These are phyloP conservation scores for Xerocomellus amylosporus DNA, from an alignment of 768 basidiomycete genomes.

Conservation along the genomic window DNA sequence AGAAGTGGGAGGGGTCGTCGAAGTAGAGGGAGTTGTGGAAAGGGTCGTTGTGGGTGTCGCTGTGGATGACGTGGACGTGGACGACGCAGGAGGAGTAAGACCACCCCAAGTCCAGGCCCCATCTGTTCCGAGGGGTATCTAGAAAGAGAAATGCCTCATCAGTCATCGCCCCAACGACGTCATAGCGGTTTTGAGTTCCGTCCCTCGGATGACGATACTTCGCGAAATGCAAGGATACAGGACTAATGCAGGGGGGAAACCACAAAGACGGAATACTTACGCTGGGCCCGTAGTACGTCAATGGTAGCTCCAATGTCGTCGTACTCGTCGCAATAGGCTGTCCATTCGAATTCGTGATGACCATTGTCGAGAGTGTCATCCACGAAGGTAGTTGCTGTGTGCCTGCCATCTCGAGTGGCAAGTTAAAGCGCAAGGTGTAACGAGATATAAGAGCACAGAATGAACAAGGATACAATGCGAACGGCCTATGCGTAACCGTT, in stretches of 20 bases:
- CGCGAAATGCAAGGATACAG: background rate
- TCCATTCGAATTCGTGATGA: conserved; percentile 53
- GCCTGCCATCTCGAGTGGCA: conserved; percentile 31
- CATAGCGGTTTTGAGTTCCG: conserved; percentile 8
- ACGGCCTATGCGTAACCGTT: background rate
- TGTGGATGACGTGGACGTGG: conserved; percentile 24
- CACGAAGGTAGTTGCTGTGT: conserved; percentile 72
- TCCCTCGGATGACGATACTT: background rate
- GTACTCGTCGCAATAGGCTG: conserved; percentile 54
- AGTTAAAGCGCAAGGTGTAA: background rate
- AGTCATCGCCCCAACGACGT: conserved; percentile 10
- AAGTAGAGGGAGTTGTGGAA: conserved; percentile 27
- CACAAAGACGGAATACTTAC: conserved; percentile 44
- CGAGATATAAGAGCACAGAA: conserved; percentile 8
- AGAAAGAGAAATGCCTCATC: conserved; percentile 3
- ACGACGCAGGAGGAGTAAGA: conserved; percentile 58
- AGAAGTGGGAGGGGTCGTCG: conserved; percentile 27
- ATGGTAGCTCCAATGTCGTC: conserved; percentile 59
- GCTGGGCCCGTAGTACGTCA: conserved; percentile 82
- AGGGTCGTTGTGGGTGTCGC: conserved; percentile 22
- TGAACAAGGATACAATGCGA: conserved; percentile 3
- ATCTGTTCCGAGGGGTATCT: conserved; percentile 72
- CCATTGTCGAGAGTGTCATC: conserved; percentile 56
- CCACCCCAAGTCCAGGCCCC: conserved; percentile 73
- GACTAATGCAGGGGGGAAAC: background rate